Evolutionary conservation across 345 rosid genomes (phyloP).

Genomic region (Citrus medica): DNA sequence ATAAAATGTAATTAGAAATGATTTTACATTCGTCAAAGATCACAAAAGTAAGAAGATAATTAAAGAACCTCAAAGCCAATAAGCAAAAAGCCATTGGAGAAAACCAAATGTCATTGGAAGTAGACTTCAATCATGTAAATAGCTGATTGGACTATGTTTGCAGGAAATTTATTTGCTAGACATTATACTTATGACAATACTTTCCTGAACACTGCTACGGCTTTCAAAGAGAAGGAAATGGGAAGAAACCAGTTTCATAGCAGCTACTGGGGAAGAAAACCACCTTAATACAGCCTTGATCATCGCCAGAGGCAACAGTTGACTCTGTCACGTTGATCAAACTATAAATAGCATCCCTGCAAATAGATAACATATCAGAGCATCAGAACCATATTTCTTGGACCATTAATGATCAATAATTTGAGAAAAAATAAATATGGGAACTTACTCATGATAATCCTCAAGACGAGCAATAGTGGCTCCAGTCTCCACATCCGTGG

Average conservation of each 20-base stretch:
- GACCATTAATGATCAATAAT: background rate
- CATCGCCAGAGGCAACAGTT: slow-evolving; percentile 89
- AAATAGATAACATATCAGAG: background rate
- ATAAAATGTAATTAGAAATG: background rate
- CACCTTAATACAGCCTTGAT: slow-evolving; percentile 91
- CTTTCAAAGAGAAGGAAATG: background rate
- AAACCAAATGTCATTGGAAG: background rate
- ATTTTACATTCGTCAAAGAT: background rate
- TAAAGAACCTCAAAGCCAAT: background rate
- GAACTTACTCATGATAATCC: slow-evolving; percentile 74
- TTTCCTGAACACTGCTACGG: background rate
- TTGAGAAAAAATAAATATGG: background rate
- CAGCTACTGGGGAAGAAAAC: background rate
- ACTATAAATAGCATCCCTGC: slow-evolving; percentile 74
- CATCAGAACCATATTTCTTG: background rate
- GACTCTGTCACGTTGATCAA: slow-evolving; percentile 72
- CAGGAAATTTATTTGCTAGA: background rate
- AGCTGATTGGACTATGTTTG: background rate
- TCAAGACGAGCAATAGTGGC: slow-evolving; percentile 66
- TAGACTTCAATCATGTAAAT: background rate
- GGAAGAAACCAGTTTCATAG: background rate
- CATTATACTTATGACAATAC: background rate
- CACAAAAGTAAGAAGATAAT: background rate
- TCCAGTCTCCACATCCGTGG: slow-evolving; percentile 87
- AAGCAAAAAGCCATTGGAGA: background rate